Evolutionary conservation across 2,329 filamentous ascomycete species (phyloP), one percentile per base, ranked within the genome.

Genomic region (Penicillium aurantiogriseum): DNA sequence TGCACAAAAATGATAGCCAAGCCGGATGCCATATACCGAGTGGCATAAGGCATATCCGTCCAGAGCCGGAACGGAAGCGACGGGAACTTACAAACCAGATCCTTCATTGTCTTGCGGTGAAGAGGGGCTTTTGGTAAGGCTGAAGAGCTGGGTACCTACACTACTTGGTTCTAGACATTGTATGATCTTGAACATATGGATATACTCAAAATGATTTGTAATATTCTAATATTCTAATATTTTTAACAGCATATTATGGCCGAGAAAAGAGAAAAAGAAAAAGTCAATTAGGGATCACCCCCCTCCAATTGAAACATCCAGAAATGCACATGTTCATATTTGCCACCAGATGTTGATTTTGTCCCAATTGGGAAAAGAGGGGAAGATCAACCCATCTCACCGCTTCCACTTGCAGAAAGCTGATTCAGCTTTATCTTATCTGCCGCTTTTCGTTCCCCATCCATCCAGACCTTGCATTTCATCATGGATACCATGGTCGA

Each of bases 401-500:
- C 51, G 51, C 42, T 53, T 53, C 23, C 23, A 23, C 25, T 25
- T 46, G 21, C 17, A 53, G 33, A 50, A 39, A 15, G 51, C 42
- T 53, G 33, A 53, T 35, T 63, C 53, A 57, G 15, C 10, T 25
- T 33, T 58, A 61, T 64, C 56, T 57, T 59, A 63, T 63, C 61
- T 35, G 17, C 33, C 33, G 4, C 3, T 36, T 43, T 51, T 49
- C 9, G 39, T 31, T 25, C 29, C 19, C 29, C 29, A 39, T 19
- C n/a, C 29, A n/a, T 25, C 25, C 25, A 27, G 25, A 27, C 25
- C 25, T 31, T 17, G 25, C 31, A 52, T 19, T 44, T 43, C 33
- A 53, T 38, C 17, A 60, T 63, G 54, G 63, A 65, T 47, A 54
- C 60, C 35, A 60, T 69, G 45, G 64, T 73, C 36, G 69, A 75